A percentile compares a stretch with the other conserved stretches of the same genome.
Conservation (phyloP, 805 yeast genomes). For the Scheffersomyces coipomensis region DNA sequence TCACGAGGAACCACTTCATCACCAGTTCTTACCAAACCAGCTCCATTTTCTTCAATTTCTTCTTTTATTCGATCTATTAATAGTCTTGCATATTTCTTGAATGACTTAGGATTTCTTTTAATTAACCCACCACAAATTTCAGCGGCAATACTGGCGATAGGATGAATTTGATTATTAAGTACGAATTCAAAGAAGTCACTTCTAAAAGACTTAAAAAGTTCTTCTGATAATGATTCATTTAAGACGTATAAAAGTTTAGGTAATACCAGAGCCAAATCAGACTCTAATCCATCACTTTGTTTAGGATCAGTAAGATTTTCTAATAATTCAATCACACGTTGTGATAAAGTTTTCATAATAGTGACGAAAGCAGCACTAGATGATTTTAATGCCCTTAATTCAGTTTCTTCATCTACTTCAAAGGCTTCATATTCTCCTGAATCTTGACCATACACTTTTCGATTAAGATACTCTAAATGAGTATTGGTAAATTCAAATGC, state of each 20-base stretch:
- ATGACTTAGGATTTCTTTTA: slow-evolving; percentile 55
- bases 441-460: slow-evolving; percentile 28
- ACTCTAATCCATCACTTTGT: slow-evolving; percentile 49
- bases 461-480: slow-evolving; percentile 58
- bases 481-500: slow-evolving; percentile 59
- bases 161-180: slow-evolving; percentile 54
- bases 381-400: slow-evolving; percentile 61
- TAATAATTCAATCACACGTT: slow-evolving; percentile 58
- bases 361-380: slow-evolving; percentile 71
- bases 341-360: slow-evolving; percentile 54
- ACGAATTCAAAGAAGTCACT: slow-evolving; percentile 56
- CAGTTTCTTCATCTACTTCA: slow-evolving; percentile 42
- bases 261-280: slow-evolving; percentile 36
- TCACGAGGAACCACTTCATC: slow-evolving; percentile 72
- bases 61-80: slow-evolving; percentile 53
- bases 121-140: slow-evolving; percentile 72
- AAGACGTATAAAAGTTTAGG: slow-evolving; percentile 39
- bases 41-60: slow-evolving; percentile 75
- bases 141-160: slow-evolving; percentile 66
- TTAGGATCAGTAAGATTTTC: slow-evolving; percentile 68
- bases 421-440: slow-evolving; percentile 17
- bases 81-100: slow-evolving; percentile 42
- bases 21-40: slow-evolving; percentile 71
- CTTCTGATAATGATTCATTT: slow-evolving; percentile 60
- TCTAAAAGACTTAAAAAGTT: slow-evolving; percentile 46